Evolutionary conservation across 2,329 filamentous ascomycete genomes (phyloP), one percentile per base, ranked within the genome.

Genomic region (Diaporthe amygdali): DNA sequence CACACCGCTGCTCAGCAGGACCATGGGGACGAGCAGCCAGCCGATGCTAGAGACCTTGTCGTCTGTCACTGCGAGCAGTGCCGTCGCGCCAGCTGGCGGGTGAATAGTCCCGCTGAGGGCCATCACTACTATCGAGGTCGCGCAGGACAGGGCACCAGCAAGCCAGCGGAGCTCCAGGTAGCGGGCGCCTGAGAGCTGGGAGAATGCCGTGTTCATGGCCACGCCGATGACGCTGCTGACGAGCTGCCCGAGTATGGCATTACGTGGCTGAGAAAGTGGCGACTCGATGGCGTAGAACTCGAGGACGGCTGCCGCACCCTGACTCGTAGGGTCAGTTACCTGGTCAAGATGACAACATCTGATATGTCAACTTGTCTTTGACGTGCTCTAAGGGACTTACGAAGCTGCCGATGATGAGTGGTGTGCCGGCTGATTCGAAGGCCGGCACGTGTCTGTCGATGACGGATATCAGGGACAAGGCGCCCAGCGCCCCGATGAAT

Each of bases 291-390:
- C 86, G 76, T 91, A 91, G 80, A 93, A 95, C 76, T 93, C 88
- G 46, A 95, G 87, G n/a, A 95, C 91, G 17, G 93, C 92, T 3
- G 92, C 90, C 5, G 93, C 93, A 66, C 93, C 93, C 91, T 93
- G 47, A n/a, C 25, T 12, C 7, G 27, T 14, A 14, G 12, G 20
- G 46, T 70, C 61, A 72, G 68, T 55, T 14, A 22, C 32, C 22
- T 71, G 25, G 41, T 37, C 12, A 20, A 49, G 30, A 20, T 22
- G n/a, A 10, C 12, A 17, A 7, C 44, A 15, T 55, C 47, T 54
- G 25, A 44, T 27, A 22, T 27, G 15, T 41, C 61, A 10, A 17
- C 5, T 5, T 8, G 51, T 0, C 20, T 9, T 2, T 47, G 41
- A n/a, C 1, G 32, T 2, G 25, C 5, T 3, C 2, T 15, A 44